Base-by-base conservation (phyloP, 2,329 filamentous ascomycete species). In the Rutstroemia sp. region DNA sequence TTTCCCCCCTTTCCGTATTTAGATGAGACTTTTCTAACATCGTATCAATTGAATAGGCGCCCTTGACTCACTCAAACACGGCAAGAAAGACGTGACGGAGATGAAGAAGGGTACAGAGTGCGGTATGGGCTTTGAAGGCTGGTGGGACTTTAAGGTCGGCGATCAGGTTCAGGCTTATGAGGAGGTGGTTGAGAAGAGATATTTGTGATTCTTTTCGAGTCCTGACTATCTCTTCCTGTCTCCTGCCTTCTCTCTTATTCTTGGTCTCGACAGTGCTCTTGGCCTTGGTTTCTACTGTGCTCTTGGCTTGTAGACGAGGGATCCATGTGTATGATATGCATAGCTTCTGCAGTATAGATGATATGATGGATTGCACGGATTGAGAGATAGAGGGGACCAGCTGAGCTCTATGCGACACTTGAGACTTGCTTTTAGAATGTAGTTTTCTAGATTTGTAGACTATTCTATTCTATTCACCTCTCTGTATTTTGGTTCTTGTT, bases 61-160 rank as follows among this genome's bases (percentile, higher is more conserved):
- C 52, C 81, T 97, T 45, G 79, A 83, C 18, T 89, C 89, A 1
- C 82, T 99, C 58, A 96, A 94, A 75, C 88, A 95, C 67, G 83
- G 88, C 71, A 96, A 97, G 79, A 95, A 95, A 71, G 90, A 96
- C 62, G 88, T 94, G 30, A 76, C 77, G 47, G 90, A 96, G 68
- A 94, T 95, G 84, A 85, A 84, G 66, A 97, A 95, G 73, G 92
- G 91, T 58, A 83, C 80, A n/a, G 94, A 99, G 72, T 99, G 94
- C 66, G 94, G 94, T 63, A 86, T 99, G 63, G 85, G 83, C 52
- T 92, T 99, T 66, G 83, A 87, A 3, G 80, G 78, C 34, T 99
- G 90, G 83, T 78, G 87, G 49, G 87, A 83, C 21, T 87, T 97
- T 69, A 71, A 86, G 67, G 77, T 83, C 14, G 94, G 92, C 27